Base-by-base conservation (phyloP, 352 stramenopile species). In the Phytophthora multivora region DNA sequence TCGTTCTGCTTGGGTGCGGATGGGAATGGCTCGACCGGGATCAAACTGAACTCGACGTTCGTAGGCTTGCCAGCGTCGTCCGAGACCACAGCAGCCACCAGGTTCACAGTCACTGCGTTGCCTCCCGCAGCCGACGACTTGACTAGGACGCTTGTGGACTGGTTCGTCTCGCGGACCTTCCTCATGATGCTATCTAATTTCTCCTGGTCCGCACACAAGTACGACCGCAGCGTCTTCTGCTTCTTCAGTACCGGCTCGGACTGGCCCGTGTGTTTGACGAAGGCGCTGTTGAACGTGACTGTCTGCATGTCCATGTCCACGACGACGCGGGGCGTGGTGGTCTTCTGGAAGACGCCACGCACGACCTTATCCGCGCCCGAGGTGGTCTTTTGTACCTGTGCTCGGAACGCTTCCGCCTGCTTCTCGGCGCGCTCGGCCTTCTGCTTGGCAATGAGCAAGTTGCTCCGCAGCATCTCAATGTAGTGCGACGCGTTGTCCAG, bases 401-500 rank as follows among this genome's bases (percentile, higher is more conserved):
- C 53, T 26, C 77, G 77, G 54, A 84, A 86, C 21, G 40, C 64
- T 40, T 90, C 71, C 7, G 78, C 72, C 41, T 88, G 71, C 25
- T 79, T 75, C 57, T 87, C 73, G 9, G 77, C 77, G 15, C 75
- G 69, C 50, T 87, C 77, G 1, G 75, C 77, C 58, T 87, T 87
- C 23, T 87, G 77, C 66, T 85, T 73, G 7, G 77, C 77, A 47
- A 85, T 85, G 28, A 83, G 51, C 43, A 87, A 39, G 59, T 87
- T 81, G 58, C 53, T 84, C 26, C 79, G 78, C 25, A 90, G 58
- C 77, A 89, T 88, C 11, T 76, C 73, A 23, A 91, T 88, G 64
- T 91, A 91, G 66, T 89, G 77, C 21, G 68, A 53, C 0, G 82
- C 71, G 57, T 91, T 91, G 75, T 89, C 79, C 21, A 91, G 50